phyloP scores from a whole-genome alignment of 352 stramenopile species.

The Globisporangium heterothallicum region DNA sequence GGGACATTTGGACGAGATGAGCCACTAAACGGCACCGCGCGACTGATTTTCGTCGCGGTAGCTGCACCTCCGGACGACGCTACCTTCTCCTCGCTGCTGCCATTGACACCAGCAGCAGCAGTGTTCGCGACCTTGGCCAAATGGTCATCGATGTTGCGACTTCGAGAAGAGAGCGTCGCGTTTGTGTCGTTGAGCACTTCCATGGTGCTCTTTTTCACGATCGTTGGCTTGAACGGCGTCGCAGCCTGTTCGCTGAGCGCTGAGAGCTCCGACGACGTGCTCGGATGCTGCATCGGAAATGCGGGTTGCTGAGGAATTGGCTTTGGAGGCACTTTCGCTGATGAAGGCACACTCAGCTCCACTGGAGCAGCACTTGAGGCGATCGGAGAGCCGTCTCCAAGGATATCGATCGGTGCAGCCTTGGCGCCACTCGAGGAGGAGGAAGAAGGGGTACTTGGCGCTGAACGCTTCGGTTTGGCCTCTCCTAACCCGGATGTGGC shows the following conservation, averaged over 20 bases:
- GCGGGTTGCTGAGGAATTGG: conserved; percentile 10
- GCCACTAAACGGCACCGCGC: conserved; percentile 51
- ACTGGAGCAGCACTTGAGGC: conserved; percentile 18
- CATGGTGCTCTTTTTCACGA: conserved; percentile 58
- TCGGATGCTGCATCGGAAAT: conserved; percentile 1
- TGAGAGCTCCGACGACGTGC: not conserved
- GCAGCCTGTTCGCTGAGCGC: not conserved
- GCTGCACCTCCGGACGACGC: not conserved
- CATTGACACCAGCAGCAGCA: not conserved
- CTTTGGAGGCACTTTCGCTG: conserved; percentile 17
- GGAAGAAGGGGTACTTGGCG: too few species aligned
- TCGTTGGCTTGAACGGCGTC: conserved; percentile 12
- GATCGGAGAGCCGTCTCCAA: conserved; percentile 24
- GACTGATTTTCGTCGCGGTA: conserved; percentile 26
- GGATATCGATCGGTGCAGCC: conserved; percentile 33
- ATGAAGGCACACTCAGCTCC: conserved; percentile 11
- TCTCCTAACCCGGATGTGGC: conserved; percentile 5
- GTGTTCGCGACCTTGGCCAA: not conserved
- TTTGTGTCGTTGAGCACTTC: conserved; percentile 68
- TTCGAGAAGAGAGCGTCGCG: conserved; percentile 26
- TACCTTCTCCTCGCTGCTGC: not conserved
- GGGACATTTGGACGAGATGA: conserved; percentile 42
- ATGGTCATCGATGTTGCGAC: conserved; percentile 17
- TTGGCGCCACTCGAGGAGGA: conserved; percentile 14
- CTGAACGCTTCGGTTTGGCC: conserved; percentile 8